A percentile compares a stretch with the other conserved stretches of the same genome.
Evolutionary conservation across 169 alveolate species (phyloP).

Genomic region (Plasmodium sp.): DNA sequence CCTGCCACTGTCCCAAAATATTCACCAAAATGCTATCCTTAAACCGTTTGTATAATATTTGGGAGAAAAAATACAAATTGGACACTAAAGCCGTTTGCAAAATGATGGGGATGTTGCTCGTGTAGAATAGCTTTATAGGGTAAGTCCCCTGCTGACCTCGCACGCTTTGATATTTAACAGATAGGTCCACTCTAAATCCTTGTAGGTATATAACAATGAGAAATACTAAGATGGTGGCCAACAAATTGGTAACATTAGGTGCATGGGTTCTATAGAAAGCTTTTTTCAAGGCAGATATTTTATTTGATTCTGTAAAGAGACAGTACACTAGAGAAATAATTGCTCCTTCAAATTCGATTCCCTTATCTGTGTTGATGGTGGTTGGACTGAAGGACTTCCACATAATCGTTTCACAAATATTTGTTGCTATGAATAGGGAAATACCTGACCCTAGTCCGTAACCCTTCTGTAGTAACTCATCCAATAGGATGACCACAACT

Average conservation of each 20-base stretch:
- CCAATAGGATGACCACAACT: conserved; percentile 98
- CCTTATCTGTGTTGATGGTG: conserved; percentile 97
- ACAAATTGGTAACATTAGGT: conserved; percentile 97
- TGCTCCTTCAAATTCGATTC: conserved; percentile 99
- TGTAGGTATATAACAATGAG: conserved; percentile 99
- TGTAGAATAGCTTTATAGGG: conserved; percentile 99
- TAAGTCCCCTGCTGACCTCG: conserved; percentile 98
- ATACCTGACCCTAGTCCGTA: conserved; percentile 99
- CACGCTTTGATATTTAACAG: conserved; percentile 95
- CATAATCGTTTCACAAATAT: conserved; percentile 98
- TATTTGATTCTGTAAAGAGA: conserved; percentile 93
- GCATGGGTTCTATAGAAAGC: conserved; percentile 98
- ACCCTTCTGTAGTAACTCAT: conserved; percentile 99
- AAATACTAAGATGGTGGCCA: conserved; percentile 97
- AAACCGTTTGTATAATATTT: conserved; percentile 97
- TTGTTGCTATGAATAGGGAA: conserved; percentile 99
- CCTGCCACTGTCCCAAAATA: conserved; percentile 97
- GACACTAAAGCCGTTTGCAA: conserved; percentile 99
- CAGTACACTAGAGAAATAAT: conserved; percentile 98
- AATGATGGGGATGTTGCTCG: conserved; percentile 99
- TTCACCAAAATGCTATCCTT: conserved; percentile 95
- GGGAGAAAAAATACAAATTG: conserved; percentile 98
- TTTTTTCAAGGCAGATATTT: conserved; percentile 84
- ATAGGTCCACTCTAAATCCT: conserved; percentile 98
- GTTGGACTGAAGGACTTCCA: conserved; percentile 99